Base-by-base conservation (phyloP, 108 stramenopile species). In the Pinguiococcus pyrenoidosus region DNA sequence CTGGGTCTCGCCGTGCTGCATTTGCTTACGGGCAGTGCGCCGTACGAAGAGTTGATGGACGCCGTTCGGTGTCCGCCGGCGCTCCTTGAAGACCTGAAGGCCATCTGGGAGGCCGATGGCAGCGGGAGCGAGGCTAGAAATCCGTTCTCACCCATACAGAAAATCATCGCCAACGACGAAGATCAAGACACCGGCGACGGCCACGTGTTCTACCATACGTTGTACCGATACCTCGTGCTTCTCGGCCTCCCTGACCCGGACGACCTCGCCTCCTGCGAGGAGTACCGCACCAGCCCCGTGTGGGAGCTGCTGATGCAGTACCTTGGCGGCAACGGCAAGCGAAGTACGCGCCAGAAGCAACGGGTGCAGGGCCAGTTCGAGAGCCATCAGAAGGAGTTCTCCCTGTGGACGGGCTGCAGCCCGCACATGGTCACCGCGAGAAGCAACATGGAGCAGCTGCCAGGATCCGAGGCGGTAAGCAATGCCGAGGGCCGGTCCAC, bases 1-100 rank as follows among this genome's bases (percentile, higher is more conserved):
- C 59, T 92, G 2, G 97, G 93, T 17, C 77, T 99, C 5, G 80
- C 86, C 48, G 75, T 91, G 73, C 61, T 94, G 12, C 97, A 99
- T 55, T 73, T 96, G 0, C 85, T 90, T 34, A 89, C 90, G 4
- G 93, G 96, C 5, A 68, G 80, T 51, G 79, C 70, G 28, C 96
- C 96, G 0, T 98, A 98, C 64, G 96, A 98, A 71, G 96, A 93
- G 53, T 75, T 96, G 28, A 51, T 98, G 51, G 86, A 81, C 33
- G 74, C 74, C 22, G 89, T 93, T 6, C 44, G 49, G 21, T 91
- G 89, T 54, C 89, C 88, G 14, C 40, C 44, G 1, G 48, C 54
- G 8, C 53, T 88, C 53, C 47, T 70, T 88, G 16, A 65, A 73
- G 25, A 69, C 18, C 21, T 29, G 14, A 36, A 57, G 21, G 53